Percentiles rank a stretch among this genome's conserved stretches.
Conservation (phyloP, 2,329 filamentous ascomycete species). For the Arachnomyces sp. region DNA sequence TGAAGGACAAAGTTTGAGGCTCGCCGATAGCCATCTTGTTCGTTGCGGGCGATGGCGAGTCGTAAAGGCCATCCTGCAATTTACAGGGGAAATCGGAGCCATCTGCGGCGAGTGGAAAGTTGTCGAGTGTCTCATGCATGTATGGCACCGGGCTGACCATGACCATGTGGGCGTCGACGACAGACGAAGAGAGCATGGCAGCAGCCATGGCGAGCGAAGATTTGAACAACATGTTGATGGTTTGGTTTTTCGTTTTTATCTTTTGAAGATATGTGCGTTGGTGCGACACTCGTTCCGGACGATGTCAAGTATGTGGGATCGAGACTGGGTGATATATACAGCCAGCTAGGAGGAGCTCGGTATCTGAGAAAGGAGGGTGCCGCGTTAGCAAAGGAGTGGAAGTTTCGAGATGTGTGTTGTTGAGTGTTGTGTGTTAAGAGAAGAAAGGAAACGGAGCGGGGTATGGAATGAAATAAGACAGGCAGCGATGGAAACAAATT, state of each 20-base stretch:
- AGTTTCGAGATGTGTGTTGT: too few relatives aligned
- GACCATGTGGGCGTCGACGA: slow-evolving; percentile 65
- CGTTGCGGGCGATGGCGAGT: slow-evolving; percentile 37
- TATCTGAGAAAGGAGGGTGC: too few relatives aligned
- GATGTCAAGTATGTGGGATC: neutral
- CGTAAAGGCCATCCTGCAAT: slow-evolving; percentile 35
- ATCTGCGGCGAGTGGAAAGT: slow-evolving; percentile 52
- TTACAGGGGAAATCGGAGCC: slow-evolving; percentile 82
- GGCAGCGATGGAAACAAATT: too few relatives aligned
- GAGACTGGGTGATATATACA: too few relatives aligned
- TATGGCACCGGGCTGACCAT: slow-evolving; percentile 63
- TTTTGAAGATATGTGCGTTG: slow-evolving; percentile 1
- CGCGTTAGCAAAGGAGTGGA: too few relatives aligned
- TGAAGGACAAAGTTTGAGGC: slow-evolving; percentile 54
- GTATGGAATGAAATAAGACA: too few relatives aligned
- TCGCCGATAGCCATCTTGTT: slow-evolving; percentile 60
- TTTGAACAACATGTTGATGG: slow-evolving; percentile 22
- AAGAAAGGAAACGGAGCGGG: too few relatives aligned
- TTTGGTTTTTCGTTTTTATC: slow-evolving; percentile 1
- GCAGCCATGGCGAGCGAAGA: slow-evolving; percentile 29
- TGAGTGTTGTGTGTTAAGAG: too few relatives aligned
- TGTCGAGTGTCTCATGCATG: slow-evolving; percentile 42
- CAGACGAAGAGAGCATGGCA: slow-evolving; percentile 45
- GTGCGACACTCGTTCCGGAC: slow-evolving; percentile 2
- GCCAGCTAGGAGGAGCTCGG: too few relatives aligned